A percentile compares a stretch with the other conserved stretches of the same genome.
Evolutionary conservation across 805 yeast genomes (phyloP).

Genomic region (Saccharomyces jurei): DNA sequence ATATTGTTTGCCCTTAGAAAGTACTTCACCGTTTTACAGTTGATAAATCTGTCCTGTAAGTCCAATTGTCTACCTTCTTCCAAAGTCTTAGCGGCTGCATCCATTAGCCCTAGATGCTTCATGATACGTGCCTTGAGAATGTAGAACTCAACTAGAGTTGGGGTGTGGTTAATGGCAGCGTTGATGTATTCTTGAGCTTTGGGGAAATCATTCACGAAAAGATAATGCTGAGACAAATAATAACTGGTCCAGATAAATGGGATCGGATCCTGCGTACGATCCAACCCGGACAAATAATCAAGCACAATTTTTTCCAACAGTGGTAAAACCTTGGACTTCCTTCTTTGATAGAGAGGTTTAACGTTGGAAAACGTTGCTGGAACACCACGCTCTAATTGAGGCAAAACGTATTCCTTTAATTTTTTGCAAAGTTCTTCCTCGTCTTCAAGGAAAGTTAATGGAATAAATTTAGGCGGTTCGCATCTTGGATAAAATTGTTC

Average conservation of each 20-base stretch:
- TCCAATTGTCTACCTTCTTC: constrained; percentile 68
- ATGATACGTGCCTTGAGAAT: constrained; percentile 72
- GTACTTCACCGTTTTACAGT: constrained; percentile 81
- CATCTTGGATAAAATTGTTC: constrained; percentile 69
- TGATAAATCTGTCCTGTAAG: constrained; percentile 84
- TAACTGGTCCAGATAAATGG: constrained; percentile 57
- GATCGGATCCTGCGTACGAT: constrained; percentile 29
- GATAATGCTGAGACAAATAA: constrained; percentile 71
- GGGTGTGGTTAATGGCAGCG: constrained; percentile 60
- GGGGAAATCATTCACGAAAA: constrained; percentile 44
- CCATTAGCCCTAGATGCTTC: constrained; percentile 58
- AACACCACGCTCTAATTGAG: constrained; percentile 68
- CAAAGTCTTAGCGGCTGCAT: constrained; percentile 57
- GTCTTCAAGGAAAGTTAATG: constrained; percentile 62
- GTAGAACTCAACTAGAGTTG: constrained; percentile 77
- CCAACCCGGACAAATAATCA: constrained; percentile 35
- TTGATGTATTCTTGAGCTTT: constrained; percentile 53
- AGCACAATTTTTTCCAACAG: constrained; percentile 47
- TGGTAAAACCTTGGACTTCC: constrained; percentile 29
- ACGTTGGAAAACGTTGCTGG: constrained; percentile 86
- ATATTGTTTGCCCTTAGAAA: constrained; percentile 65
- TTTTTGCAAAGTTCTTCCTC: constrained; percentile 36
- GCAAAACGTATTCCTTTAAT: constrained; percentile 46
- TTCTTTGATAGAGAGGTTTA: constrained; percentile 63
- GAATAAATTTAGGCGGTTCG: constrained; percentile 72